Conservation (phyloP, 495 filamentous ascomycete species). For the Copromyces sp. region DNA sequence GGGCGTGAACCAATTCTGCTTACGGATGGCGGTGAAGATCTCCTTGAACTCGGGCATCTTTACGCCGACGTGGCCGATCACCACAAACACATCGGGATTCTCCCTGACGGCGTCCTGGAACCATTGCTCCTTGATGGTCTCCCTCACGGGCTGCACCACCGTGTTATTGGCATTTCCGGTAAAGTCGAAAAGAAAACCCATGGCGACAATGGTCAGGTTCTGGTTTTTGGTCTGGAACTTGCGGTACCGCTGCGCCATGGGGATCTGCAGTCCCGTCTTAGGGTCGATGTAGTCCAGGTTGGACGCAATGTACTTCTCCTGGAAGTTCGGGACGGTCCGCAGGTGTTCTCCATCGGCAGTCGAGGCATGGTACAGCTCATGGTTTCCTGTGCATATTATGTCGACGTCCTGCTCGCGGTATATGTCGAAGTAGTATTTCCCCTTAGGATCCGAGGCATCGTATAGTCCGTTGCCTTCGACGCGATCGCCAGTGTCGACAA, state of each 20-base stretch:
- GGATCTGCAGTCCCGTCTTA: slow-evolving; percentile 53
- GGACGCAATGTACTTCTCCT: slow-evolving; percentile 68
- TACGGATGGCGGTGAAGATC: slow-evolving; percentile 69
- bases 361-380: slow-evolving; percentile 79
- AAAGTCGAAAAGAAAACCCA: slow-evolving; percentile 95
- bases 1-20: slow-evolving; percentile 65
- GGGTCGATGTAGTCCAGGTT: slow-evolving; percentile 85
- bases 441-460: slow-evolving; percentile 79
- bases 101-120: slow-evolving; percentile 80
- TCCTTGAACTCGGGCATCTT: slow-evolving; percentile 65
- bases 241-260: slow-evolving; percentile 71
- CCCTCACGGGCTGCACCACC: slow-evolving; percentile 63
- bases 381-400: slow-evolving; percentile 81
- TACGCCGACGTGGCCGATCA: slow-evolving; percentile 79
- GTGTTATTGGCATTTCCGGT: slow-evolving; percentile 82
- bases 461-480: slow-evolving; percentile 97
- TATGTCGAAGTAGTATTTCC: slow-evolving; percentile 78
- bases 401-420: slow-evolving; percentile 74
- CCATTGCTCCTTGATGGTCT: slow-evolving; percentile 76
- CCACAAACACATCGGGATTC: slow-evolving; percentile 78
- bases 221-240: slow-evolving; percentile 87
- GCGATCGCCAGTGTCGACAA: slow-evolving; percentile 90
- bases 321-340: slow-evolving; percentile 68
- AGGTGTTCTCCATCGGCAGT: slow-evolving; percentile 69
- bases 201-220: slow-evolving; percentile 70